These are phyloP conservation scores for Obelidium mucronatum DNA, from an alignment of 192 early-diverging fungal genomes.

Conservation along the genomic window DNA sequence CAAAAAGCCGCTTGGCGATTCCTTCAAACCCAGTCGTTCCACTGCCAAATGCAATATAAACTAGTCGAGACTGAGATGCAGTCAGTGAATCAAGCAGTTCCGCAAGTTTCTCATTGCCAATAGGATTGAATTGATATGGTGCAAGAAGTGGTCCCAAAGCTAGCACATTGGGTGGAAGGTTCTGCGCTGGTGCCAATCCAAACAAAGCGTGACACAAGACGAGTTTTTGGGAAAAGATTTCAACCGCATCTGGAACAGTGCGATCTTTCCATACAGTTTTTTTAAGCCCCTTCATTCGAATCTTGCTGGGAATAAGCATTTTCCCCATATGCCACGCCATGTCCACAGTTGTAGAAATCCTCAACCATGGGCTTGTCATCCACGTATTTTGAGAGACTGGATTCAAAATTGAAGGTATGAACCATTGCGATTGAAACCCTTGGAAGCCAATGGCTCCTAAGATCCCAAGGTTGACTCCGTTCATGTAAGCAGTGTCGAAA, in stretches of 20 bases:
- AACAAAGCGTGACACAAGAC: neutral
- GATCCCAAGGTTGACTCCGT: constrained; percentile 7
- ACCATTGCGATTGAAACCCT: constrained; percentile 18
- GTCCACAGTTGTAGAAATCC: neutral
- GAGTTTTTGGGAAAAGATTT: neutral
- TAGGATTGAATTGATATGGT: neutral
- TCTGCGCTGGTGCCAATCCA: neutral
- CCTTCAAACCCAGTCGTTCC: neutral
- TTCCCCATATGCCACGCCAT: neutral
- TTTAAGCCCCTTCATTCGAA: neutral
- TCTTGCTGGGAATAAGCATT: neutral
- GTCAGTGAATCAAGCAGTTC: neutral
- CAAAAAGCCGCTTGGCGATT: neutral
- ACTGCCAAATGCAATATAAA: constrained; percentile 23
- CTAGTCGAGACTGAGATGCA: neutral
- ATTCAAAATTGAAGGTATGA: constrained; percentile 12
- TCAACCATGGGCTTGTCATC: neutral
- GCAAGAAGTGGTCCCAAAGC: constrained; percentile 2
- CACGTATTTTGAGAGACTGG: constrained; percentile 8
- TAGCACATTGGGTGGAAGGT: constrained; percentile 16
- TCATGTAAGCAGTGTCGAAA: constrained; percentile 1
- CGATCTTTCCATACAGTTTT: neutral
- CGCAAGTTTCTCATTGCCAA: neutral
- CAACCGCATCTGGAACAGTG: neutral
- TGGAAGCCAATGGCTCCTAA: constrained; percentile 4